Evolutionary conservation across 257 asterid genomes (phyloP).

Genomic region (Nicotiana paniculata): DNA sequence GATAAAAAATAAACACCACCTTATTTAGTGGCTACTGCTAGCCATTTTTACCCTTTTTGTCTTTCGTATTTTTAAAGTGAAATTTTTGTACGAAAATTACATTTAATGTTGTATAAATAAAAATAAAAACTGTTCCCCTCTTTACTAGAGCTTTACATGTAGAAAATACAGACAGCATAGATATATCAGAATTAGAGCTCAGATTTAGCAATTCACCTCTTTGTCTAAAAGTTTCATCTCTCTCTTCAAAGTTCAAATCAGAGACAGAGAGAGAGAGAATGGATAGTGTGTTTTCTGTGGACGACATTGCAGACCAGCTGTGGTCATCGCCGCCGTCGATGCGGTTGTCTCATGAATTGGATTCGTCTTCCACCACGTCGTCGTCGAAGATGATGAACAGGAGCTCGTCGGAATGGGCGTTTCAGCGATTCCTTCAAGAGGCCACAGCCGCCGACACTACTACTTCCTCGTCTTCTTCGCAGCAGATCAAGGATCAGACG

Average conservation of each 20-base stretch:
- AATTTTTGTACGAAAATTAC: too few species aligned
- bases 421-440: conserved; percentile 72
- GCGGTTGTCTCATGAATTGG: conserved; percentile 16
- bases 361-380: conserved; percentile 31
- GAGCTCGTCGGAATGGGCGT: conserved; percentile 81
- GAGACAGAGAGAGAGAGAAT: conserved; percentile 19
- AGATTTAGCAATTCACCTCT: neutral
- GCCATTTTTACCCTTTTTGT: too few species aligned
- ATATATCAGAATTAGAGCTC: neutral
- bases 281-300: conserved; percentile 75
- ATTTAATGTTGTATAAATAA: too few species aligned
- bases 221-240: neutral
- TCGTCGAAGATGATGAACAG: conserved; percentile 55
- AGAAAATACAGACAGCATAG: neutral
- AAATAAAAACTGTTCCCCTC: neutral
- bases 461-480: conserved; percentile 2
- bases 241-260: neutral
- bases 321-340: conserved; percentile 53
- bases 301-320: conserved; percentile 60
- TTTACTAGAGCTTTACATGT: neutral
- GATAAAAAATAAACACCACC: too few species aligned
- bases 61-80: too few species aligned
- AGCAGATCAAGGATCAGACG: conserved; percentile 21
- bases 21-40: too few species aligned
- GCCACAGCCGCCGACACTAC: conserved; percentile 18